Percentiles rank a stretch among this genome's conserved stretches.
Conservation (phyloP, 75 land plant genomes). For the Azolla pinnata region DNA sequence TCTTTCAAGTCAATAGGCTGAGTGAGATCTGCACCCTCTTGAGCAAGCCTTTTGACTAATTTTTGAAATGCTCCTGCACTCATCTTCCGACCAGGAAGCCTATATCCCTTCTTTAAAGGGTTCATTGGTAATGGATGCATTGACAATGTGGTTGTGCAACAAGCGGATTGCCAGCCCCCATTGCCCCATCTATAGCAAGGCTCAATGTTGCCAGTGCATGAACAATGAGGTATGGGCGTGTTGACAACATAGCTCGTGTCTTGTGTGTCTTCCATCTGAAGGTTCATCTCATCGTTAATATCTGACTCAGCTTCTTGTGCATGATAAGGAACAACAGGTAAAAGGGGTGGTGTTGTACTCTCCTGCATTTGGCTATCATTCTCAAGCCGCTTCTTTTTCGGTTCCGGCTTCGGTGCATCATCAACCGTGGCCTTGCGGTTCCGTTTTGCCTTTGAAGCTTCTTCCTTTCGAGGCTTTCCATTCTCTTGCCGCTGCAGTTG, state of each 20-base stretch:
- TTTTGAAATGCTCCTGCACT: constrained; percentile 62
- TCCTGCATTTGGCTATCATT: neutral
- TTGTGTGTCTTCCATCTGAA: constrained; percentile 3
- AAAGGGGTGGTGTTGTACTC: neutral
- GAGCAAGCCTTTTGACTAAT: constrained; percentile 37
- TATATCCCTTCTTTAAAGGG: constrained; percentile 47
- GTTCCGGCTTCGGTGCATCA: neutral
- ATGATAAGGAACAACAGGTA: neutral
- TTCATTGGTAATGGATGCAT: constrained; percentile 55
- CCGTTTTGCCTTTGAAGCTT: constrained; percentile 1
- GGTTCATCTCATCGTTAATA: neutral
- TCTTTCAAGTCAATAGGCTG: constrained; percentile 39
- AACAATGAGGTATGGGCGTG: constrained; percentile 40
- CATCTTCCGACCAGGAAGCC: constrained; percentile 60
- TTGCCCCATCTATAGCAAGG: constrained; percentile 73
- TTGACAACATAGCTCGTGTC: neutral
- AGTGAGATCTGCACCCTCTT: constrained; percentile 48
- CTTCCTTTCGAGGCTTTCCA: neutral
- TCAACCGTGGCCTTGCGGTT: no score
- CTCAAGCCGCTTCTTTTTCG: neutral
- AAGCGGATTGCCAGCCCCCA: constrained; percentile 70
- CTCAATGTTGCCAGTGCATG: constrained; percentile 46
- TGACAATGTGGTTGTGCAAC: constrained; percentile 57
- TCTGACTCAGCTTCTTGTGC: neutral
- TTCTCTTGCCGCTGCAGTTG: neutral